A percentile compares a stretch with the other conserved stretches of the same genome.
Evolutionary conservation across 2,329 filamentous ascomycete species (phyloP).

Genomic region (Drechslera avenae): DNA sequence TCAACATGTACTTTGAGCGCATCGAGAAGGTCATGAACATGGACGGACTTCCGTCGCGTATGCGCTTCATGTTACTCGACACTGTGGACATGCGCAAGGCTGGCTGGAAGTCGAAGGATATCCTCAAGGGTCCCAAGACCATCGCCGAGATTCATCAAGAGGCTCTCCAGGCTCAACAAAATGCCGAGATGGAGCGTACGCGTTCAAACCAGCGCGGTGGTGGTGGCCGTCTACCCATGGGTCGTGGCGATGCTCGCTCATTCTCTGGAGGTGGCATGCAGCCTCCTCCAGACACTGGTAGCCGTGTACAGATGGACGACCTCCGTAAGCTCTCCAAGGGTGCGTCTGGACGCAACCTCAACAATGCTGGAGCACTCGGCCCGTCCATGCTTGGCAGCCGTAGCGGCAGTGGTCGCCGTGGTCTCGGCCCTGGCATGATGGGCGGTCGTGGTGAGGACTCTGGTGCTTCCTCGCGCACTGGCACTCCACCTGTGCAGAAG

Average conservation of each 20-base stretch:
- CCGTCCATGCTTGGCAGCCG: constrained; percentile 86
- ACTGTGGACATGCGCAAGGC: constrained; percentile 79
- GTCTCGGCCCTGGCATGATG: constrained; percentile 71
- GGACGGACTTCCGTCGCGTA: constrained; percentile 76
- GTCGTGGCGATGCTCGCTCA: constrained; percentile 85
- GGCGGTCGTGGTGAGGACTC: constrained; percentile 83
- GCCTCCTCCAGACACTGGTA: constrained; percentile 71
- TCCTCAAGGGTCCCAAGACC: constrained; percentile 95
- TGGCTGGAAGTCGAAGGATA: constrained; percentile 85
- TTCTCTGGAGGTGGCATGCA: constrained; percentile 75
- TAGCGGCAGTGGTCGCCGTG: constrained; percentile 84
- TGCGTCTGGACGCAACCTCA: constrained; percentile 63
- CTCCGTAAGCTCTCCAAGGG: constrained; percentile 76
- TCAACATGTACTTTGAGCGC: constrained; percentile 91
- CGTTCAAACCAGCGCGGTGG: constrained; percentile 69
- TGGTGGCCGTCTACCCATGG: constrained; percentile 70
- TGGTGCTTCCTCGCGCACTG: constrained; percentile 83
- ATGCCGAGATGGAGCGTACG: constrained; percentile 70
- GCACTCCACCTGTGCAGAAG: constrained; percentile 76
- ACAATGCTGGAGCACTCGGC: constrained; percentile 65
- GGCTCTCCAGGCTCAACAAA: constrained; percentile 78
- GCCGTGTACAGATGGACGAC: constrained; percentile 90
- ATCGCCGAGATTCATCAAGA: constrained; percentile 88
- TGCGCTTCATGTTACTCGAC: constrained; percentile 97
- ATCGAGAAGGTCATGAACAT: constrained; percentile 83